Conservation (phyloP, 768 basidiomycete species). For the Lentinula aciculospora region DNA sequence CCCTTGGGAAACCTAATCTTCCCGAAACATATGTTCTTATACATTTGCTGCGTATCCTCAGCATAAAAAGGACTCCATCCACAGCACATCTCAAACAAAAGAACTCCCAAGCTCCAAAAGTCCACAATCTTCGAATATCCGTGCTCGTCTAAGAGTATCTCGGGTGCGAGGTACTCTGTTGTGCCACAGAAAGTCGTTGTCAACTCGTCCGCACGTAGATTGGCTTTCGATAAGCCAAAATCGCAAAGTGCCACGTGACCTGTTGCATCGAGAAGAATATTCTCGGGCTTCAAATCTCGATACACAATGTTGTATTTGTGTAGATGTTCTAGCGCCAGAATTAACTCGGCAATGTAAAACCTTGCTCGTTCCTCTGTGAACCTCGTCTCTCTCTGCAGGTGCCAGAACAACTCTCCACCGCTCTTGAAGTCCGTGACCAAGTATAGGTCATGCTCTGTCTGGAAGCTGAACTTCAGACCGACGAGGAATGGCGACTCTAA, state of each 20-base stretch:
- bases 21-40: slow-evolving; percentile 97
- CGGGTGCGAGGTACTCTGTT: slow-evolving; percentile 97
- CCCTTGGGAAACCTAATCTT: slow-evolving; percentile 98
- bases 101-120: slow-evolving; percentile 95
- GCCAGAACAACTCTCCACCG: slow-evolving; percentile 98
- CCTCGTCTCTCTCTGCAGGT: slow-evolving; percentile 91
- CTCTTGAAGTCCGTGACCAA: slow-evolving; percentile 98
- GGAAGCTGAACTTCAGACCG: slow-evolving; percentile 97
- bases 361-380: slow-evolving; percentile 91
- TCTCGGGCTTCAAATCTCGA: slow-evolving; percentile 97
- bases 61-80: slow-evolving; percentile 99
- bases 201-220: slow-evolving; percentile 86
- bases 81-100: slow-evolving; percentile 99
- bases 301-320: slow-evolving; percentile 97
- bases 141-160: slow-evolving; percentile 97
- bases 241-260: slow-evolving; percentile 98
- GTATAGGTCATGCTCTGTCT: slow-evolving; percentile 92
- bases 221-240: slow-evolving; percentile 96
- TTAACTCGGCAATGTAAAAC: slow-evolving; percentile 95
- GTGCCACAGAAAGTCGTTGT: slow-evolving; percentile 99
- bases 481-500: slow-evolving; percentile 95
- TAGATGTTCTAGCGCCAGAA: slow-evolving; percentile 91
- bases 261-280: slow-evolving; percentile 96
- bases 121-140: slow-evolving; percentile 98
- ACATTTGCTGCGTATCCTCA: slow-evolving; percentile 99